Evolutionary conservation across 139 green algal genomes (phyloP), one percentile per base, ranked within the genome.

Genomic region (Coelastrella sp.): DNA sequence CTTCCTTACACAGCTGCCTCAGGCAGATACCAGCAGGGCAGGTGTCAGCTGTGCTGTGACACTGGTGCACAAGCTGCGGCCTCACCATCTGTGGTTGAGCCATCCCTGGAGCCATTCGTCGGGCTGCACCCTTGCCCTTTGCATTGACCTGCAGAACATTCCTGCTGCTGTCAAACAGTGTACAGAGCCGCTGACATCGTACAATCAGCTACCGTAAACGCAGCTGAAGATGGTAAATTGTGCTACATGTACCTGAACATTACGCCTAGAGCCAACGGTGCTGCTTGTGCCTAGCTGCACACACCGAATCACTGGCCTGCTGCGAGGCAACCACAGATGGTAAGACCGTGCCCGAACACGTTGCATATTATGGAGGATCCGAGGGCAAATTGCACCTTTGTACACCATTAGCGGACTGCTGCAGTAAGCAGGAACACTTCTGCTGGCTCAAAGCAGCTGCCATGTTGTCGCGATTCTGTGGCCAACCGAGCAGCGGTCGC

Each of bases 1-100:
- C 96, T 93, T 25, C 74, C 89, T 75, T 96, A 96, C 34, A 95
- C 91, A 6, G 92, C n/a, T n/a, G n/a, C n/a, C n/a, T n/a, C n/a
- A n/a, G n/a, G n/a, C n/a, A n/a, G n/a, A n/a, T n/a, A n/a, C n/a
- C n/a, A n/a, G n/a, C n/a, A n/a, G n/a, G n/a, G n/a, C 45, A 3
- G 1, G 1, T 57, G 45, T 57, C 11, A 9, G 15, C 45, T 57
- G 45, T 13, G 11, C 11, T 9, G 11, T 57, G 45, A 57, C 1
- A 23, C 11, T 71, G 30, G 19, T 71, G 13, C 11, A 32, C 2
- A 2, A 38, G 6, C 8, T 21, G 6, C 8, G 25, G 2, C 30
- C 60, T 84, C 15, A 84, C 78, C 60, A 76, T 63, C 32, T 75
- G 41, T 9, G 60, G 27, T 37, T 48, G 27, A 17, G 51, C 30